Base-by-base conservation (phyloP, 495 filamentous ascomycete genomes). In the Astrocystis sublimbata region DNA sequence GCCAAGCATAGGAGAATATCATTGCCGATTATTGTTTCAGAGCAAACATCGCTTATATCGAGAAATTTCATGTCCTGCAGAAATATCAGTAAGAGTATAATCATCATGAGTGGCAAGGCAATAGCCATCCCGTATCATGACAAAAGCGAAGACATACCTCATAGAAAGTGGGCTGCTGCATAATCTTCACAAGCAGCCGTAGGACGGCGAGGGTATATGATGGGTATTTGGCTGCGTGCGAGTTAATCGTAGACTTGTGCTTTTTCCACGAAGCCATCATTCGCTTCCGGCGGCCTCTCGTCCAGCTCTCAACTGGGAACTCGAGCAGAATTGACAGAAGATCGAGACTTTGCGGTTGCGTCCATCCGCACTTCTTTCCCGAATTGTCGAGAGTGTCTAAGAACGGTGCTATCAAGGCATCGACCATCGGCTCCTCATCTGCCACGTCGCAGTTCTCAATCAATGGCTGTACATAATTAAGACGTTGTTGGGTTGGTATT, bases 111-210 rank as follows among this genome's bases (percentile, higher is more conserved):
- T 36, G 9, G 26, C 8, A 9, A 6, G 30, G 43, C 9, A 17
- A 21, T 28, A 31, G 23, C 13, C 7, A 26, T 8, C 21, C 21
- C 35, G 30, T n/a, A 49, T 3, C 28, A 35, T 40, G 17, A 19
- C 1, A 15, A 7, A 12, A 19, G n/a, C 3, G 9, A 35, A 21
- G 19, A 58, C 68, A 63, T 71, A 80, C 81, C 47, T 79, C 75
- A 57, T 83, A 82, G 60, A 80, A 78, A 2, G 77, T 81, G 8
- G 81, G 78, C 47, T 69, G 71, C 6, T 70, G 63, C 76, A 81
- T 80, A 13, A 82, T 62, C 67, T 75, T 81, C n/a, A 73, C 59
- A 64, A 81, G 75, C 58, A 85, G 58, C 31, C 72, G 72, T n/a
- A 84, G 65, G 24, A 79, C 67, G 12, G 66, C 49, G 24, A 62